Conservation (phyloP, 2,329 filamentous ascomycete genomes). For the Talaromyces sp. region DNA sequence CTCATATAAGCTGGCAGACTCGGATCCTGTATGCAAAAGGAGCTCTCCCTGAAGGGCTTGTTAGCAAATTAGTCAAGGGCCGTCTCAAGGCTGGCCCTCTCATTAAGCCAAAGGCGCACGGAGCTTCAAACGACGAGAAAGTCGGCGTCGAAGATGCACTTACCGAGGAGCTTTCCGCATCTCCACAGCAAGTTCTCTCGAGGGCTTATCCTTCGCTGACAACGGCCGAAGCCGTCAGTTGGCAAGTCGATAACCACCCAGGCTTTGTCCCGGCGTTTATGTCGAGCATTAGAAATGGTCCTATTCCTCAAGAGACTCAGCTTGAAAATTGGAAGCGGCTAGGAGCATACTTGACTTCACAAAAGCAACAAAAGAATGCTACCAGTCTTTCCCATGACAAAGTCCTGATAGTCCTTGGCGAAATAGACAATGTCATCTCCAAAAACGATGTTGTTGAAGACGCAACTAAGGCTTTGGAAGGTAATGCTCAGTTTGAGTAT, state of each 20-base stretch:
- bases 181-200: conserved; percentile 43
- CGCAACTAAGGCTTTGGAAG: conserved; percentile 52
- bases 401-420: conserved; percentile 62
- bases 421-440: conserved; percentile 62
- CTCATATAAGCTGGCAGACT: conserved; percentile 57
- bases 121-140: conserved; percentile 26
- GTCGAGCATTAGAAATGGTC: conserved; percentile 64
- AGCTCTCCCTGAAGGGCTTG: conserved; percentile 55
- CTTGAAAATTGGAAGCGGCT: conserved; percentile 59
- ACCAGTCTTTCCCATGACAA: conserved; percentile 39
- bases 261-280: conserved; percentile 69
- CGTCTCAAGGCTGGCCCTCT: conserved; percentile 44
- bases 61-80: conserved; percentile 47
- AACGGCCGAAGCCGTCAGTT: conserved; percentile 59
- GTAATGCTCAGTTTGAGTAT: conserved; percentile 53
- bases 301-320: conserved; percentile 56
- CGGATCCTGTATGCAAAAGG: conserved; percentile 59
- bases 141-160: conserved; percentile 34
- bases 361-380: conserved; percentile 25
- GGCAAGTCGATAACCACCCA: conserved; percentile 62
- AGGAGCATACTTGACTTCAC: conserved; percentile 43
- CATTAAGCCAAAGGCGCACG: conserved; percentile 23
- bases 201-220: conserved; percentile 49
- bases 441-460: conserved; percentile 61
- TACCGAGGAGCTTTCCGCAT: conserved; percentile 34